Evolutionary conservation across 805 yeast species (phyloP).

Genomic region (Lachancea thermotolerans): DNA sequence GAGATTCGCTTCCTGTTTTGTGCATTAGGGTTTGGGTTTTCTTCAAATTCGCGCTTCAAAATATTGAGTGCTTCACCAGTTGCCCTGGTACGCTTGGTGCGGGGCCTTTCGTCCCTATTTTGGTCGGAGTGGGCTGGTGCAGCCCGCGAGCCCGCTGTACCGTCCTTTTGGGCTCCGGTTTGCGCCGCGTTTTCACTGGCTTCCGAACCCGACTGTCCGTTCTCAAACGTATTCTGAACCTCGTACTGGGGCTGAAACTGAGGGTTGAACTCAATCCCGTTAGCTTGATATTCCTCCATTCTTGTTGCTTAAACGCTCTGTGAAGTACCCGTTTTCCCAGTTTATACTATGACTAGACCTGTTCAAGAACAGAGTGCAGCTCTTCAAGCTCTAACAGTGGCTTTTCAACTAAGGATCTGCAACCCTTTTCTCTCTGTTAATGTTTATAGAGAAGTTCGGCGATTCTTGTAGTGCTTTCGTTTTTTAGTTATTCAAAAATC

Average conservation of each 20-base stretch:
- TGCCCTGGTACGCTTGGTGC: slow-evolving; percentile 57
- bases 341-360: background rate
- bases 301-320: background rate
- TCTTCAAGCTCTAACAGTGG: no score
- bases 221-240: background rate
- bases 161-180: background rate
- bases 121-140: background rate
- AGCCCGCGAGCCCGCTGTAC: slow-evolving; percentile 3
- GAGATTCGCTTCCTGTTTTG: slow-evolving; percentile 65
- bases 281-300: slow-evolving; percentile 1
- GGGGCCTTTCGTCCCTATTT: slow-evolving; percentile 11
- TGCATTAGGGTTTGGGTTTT: slow-evolving; percentile 70
- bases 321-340: background rate
- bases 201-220: background rate
- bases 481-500: no score
- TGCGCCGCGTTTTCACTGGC: no score
- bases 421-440: no score
- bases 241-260: background rate
- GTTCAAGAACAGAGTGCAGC: no score
- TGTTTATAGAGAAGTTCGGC: no score
- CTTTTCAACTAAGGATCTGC: no score
- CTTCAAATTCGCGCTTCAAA: slow-evolving; percentile 60
- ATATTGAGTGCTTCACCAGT: slow-evolving; percentile 72
- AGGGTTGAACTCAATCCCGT: background rate
- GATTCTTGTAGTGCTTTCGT: no score